Evolutionary conservation across 805 yeast genomes (phyloP).

Genomic region (Saccharomycopsis lassenensis): DNA sequence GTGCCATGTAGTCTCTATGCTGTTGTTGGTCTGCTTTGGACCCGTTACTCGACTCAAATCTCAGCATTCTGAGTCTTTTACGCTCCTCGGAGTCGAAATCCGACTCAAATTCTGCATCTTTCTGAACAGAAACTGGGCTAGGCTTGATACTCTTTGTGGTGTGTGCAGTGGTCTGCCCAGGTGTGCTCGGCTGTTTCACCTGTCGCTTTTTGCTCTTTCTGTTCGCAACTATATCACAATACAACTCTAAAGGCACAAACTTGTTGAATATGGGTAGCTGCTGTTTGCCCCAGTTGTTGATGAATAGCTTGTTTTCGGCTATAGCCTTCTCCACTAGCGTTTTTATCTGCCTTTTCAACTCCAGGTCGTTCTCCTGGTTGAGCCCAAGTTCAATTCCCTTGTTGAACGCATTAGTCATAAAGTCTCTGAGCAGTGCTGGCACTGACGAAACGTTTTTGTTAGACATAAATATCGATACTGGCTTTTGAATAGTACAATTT

Average conservation of each 20-base stretch:
- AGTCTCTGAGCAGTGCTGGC: conserved; percentile 43
- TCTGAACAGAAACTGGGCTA: no score
- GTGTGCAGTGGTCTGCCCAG: neutral
- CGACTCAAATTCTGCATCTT: no score
- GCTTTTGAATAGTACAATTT: neutral
- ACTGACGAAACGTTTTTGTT: no score
- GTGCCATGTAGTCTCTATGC: conserved; percentile 10
- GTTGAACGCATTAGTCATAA: conserved; percentile 37
- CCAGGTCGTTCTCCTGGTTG: conserved; percentile 23
- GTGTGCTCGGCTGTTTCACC: neutral
- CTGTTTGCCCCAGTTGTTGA: conserved; percentile 45
- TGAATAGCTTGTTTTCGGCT: conserved; percentile 30
- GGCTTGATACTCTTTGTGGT: neutral
- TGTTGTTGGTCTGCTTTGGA: neutral
- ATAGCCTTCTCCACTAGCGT: conserved; percentile 38
- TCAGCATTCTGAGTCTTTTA: conserved; percentile 33
- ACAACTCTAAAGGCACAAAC: conserved; percentile 3
- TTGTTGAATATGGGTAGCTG: conserved; percentile 35
- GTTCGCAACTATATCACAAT: neutral
- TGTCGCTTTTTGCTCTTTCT: neutral
- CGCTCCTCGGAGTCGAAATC: conserved; percentile 23
- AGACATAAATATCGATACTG: conserved; percentile 35
- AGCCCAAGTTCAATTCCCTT: conserved; percentile 29
- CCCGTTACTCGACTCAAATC: conserved; percentile 32
- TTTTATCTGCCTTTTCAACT: conserved; percentile 41